Percentiles rank a stretch among this genome's conserved stretches.
Conservation (phyloP, 2,329 filamentous ascomycete species). For the Sporothrix brasiliensis region DNA sequence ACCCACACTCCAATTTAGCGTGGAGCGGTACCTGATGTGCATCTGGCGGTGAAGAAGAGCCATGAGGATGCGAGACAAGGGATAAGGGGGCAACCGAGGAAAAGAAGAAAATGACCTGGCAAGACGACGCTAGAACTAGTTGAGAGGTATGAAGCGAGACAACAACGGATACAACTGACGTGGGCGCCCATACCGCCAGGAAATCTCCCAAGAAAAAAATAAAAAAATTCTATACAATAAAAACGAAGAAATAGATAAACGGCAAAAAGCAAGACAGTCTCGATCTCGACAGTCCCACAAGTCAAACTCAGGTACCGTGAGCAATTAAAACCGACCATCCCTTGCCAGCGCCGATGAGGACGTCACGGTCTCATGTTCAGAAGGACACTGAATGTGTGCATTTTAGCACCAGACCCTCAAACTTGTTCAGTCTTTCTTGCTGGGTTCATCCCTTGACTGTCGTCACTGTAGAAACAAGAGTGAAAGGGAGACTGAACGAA, state of each 20-base stretch:
- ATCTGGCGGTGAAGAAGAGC: slow-evolving; percentile 31
- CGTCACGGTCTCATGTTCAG: slow-evolving; percentile 2
- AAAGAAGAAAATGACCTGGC: neutral
- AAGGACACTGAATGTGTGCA: neutral
- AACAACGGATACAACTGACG: slow-evolving; percentile 16
- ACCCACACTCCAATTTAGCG: neutral
- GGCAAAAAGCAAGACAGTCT: neutral
- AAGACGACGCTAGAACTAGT: slow-evolving; percentile 19
- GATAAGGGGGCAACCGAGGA: neutral
- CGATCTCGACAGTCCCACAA: neutral
- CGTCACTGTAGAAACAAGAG: slow-evolving; percentile 31
- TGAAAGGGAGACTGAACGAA: slow-evolving; percentile 5
- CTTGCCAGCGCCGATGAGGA: neutral
- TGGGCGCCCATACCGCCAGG: neutral
- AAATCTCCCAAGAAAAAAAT: neutral
- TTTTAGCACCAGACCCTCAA: neutral
- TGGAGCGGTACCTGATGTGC: slow-evolving; percentile 8
- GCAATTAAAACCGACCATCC: neutral
- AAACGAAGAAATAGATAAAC: neutral
- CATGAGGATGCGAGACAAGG: slow-evolving; percentile 32
- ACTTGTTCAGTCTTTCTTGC: neutral
- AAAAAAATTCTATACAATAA: no score
- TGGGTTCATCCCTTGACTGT: slow-evolving; percentile 13
- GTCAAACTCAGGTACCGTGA: slow-evolving; percentile 12
- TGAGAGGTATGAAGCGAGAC: slow-evolving; percentile 11